Base-by-base conservation (phyloP, 257 asterid genomes). In the Capsicum pubescens region DNA sequence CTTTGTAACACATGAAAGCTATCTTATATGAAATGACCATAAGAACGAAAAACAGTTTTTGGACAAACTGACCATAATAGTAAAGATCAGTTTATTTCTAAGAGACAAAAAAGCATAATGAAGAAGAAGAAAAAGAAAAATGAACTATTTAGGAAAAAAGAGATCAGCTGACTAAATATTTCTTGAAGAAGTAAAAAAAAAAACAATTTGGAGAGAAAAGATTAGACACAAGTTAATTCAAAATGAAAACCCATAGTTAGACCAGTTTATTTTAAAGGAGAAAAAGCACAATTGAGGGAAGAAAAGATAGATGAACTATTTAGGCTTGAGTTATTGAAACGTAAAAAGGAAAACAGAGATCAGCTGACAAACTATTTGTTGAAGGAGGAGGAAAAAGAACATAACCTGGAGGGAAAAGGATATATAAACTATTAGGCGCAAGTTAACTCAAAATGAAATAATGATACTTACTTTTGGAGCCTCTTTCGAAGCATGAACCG, bases 401-500 rank as follows among this genome's bases (percentile, higher is more conserved):
- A 54, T 32, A 32, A 54, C 2, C 46, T 52, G 64, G 82, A 77
- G 82, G 54, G 15, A 54, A 26, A 74, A 26, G 32, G 16, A 26
- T 14, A 15, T 42, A 69, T 54, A 54, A 77, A 54, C n/a, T 42
- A 81, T 80, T 14, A 52, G 8, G 4, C 50, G 17, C 50, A 77
- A 74, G 26, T 76, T 76, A 76, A 16, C 63, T 76, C 64, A 83
- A 57, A 81, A 72, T 86, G 67, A 83, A 66, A 81, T 84, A 84
- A 71, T 55, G 56, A 66, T 79, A 59, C 90, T 87, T 84, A 95
- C 98, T 93, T 91, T 91, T 82, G 92, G 83, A 95, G 88, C 87
- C 93, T 94, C 89, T 90, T 94, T 15, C 98, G 92, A 44, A 95
- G 98, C 97, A 91, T 92, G 89, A 85, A 93, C 26, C 98, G 97